These are phyloP conservation scores for Brettanomyces custersianus DNA, from an alignment of 805 yeast species.

Conservation along the genomic window DNA sequence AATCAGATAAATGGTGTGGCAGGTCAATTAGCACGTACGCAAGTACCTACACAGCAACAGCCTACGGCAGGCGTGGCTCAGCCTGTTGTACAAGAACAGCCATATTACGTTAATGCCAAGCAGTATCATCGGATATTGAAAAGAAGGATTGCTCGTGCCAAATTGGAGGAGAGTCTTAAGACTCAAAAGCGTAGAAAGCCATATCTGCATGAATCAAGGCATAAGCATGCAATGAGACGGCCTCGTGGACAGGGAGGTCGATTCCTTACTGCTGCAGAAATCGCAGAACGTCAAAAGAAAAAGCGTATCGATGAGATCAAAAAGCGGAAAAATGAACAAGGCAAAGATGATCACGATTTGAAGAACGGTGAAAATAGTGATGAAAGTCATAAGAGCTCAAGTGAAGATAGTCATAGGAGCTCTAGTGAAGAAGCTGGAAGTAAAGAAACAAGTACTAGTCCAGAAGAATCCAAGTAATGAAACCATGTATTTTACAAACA, in stretches of 20 bases:
- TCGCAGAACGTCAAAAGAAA: slow-evolving; percentile 53
- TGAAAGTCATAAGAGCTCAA: no score
- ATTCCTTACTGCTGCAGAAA: slow-evolving; percentile 89
- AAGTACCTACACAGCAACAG: not conserved
- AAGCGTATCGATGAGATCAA: slow-evolving; percentile 21
- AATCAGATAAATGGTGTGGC: no score
- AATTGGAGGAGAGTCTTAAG: slow-evolving; percentile 78
- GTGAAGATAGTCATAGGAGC: no score
- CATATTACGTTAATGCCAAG: slow-evolving; percentile 95
- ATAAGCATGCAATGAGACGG: slow-evolving; percentile 97
- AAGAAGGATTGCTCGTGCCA: slow-evolving; percentile 88
- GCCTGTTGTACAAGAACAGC: slow-evolving; percentile 52
- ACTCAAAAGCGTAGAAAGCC: slow-evolving; percentile 89
- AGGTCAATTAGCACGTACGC: no score
- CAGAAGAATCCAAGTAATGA: no score
- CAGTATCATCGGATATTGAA: slow-evolving; percentile 93
- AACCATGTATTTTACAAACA: no score
- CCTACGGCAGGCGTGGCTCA: not conserved
- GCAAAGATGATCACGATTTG: no score
- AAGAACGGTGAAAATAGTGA: no score
- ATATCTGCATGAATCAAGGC: slow-evolving; percentile 92
- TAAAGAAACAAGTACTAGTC: no score
- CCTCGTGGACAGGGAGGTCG: slow-evolving; percentile 99
- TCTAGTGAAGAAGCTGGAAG: no score
- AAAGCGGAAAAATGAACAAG: slow-evolving; percentile 1